A percentile compares a stretch with the other conserved stretches of the same genome.
phyloP scores from a whole-genome alignment of 306 rosid genomes.

The Lathyrus tuberosus region DNA sequence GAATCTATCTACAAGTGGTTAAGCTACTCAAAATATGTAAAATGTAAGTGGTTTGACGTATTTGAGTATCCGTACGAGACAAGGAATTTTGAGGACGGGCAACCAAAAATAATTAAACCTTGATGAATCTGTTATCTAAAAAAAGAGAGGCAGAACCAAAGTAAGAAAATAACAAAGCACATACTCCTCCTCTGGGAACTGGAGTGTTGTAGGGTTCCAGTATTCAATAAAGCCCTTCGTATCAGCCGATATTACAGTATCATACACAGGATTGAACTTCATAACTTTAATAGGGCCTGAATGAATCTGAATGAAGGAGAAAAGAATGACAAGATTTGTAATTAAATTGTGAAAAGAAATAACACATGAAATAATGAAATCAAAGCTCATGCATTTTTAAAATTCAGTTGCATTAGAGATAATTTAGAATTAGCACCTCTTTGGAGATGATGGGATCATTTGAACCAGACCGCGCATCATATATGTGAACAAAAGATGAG shows the following conservation, averaged over 20 bases:
- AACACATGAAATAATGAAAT: not conserved
- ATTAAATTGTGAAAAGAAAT: conserved; percentile 1
- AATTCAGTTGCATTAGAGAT: conserved; percentile 15
- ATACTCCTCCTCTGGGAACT: conserved; percentile 84
- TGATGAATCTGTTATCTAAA: not conserved
- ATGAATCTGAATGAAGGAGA: conserved; percentile 61
- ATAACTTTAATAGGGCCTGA: conserved; percentile 81
- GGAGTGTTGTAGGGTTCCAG: conserved; percentile 77
- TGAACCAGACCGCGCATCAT: conserved; percentile 86
- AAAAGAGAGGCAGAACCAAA: conserved; percentile 23
- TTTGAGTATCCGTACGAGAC: not conserved
- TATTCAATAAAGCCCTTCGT: conserved; percentile 84
- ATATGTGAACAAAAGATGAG: conserved; percentile 82
- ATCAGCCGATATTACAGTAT: conserved; percentile 86
- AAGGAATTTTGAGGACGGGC: not conserved
- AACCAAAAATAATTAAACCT: conserved; percentile 20
- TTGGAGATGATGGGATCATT: conserved; percentile 81
- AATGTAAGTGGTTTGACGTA: not conserved
- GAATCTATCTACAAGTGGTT: conserved; percentile 5
- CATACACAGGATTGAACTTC: conserved; percentile 75
- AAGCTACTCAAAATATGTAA: conserved; percentile 13
- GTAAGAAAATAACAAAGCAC: conserved; percentile 41
- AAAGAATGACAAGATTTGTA: conserved; percentile 31
- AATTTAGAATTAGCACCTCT: conserved; percentile 59
- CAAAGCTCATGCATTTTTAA: not conserved